phyloP scores from a whole-genome alignment of 208 protist genomes.

The Trypanosoma vivax region DNA sequence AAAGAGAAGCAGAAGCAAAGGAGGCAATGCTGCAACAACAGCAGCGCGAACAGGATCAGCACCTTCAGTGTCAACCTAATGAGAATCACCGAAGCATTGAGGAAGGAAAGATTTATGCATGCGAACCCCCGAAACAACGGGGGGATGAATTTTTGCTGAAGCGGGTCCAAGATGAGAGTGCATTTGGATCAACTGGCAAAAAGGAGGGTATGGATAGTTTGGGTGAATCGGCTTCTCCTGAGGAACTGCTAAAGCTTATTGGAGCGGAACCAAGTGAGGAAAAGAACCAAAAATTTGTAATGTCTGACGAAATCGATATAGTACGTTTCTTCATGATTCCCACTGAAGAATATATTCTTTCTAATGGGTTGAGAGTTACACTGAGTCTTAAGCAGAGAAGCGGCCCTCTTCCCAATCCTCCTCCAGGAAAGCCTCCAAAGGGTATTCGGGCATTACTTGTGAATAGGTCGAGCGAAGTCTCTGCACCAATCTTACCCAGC shows the following conservation, averaged over 20 bases:
- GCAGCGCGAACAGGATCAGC: conserved; percentile 18
- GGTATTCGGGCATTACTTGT: conserved; percentile 15
- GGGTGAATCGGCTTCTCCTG: conserved; percentile 21
- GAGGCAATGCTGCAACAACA: conserved; percentile 24
- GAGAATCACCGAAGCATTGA: neutral
- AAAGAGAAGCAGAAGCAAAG: conserved; percentile 35
- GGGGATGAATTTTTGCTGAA: conserved; percentile 44
- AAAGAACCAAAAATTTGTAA: neutral
- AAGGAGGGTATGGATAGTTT: conserved; percentile 2
- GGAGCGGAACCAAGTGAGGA: conserved; percentile 25
- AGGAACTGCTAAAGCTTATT: conserved; percentile 63
- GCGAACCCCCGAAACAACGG: neutral
- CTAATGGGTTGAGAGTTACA: conserved; percentile 51
- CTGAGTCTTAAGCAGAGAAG: conserved; percentile 48
- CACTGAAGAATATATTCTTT: conserved; percentile 70
- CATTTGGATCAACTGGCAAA: conserved; percentile 25
- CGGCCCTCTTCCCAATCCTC: conserved; percentile 54
- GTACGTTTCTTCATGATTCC: conserved; percentile 42
- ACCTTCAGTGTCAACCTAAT: conserved; percentile 2
- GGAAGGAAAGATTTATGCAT: neutral
- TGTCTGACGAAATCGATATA: conserved; percentile 13
- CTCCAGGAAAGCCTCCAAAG: conserved; percentile 50
- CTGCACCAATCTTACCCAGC: conserved; percentile 2
- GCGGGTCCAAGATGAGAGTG: conserved; percentile 51
- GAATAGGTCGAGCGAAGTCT: conserved; percentile 1